Evolutionary conservation across 2,329 filamentous ascomycete species (phyloP), one percentile per base, ranked within the genome.

Genomic region (Chrysosporium queenslandicum): DNA sequence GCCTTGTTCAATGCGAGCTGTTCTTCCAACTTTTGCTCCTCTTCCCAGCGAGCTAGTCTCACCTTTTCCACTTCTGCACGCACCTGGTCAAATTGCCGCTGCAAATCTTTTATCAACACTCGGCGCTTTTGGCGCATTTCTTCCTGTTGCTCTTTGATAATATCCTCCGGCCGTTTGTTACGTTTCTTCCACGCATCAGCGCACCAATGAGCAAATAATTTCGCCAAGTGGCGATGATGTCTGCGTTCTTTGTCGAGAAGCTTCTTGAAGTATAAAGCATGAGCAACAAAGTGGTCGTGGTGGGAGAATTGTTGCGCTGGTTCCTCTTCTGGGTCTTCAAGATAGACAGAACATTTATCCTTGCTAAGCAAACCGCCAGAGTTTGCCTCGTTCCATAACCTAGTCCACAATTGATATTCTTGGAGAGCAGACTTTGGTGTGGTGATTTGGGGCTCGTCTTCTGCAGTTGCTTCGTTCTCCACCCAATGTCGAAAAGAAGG

Each of bases 221-320:
- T 94, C 1, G 91, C 91, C 2, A 78, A 75, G n/a, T 79, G 75
- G 32, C 81, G 81, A 67, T 97, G 91, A 11, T 83, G 77, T 57
- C 80, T 80, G 59, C 89, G 86, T 66, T 98, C 92, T 53, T 81
- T 79, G 2, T 83, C 70, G 71, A 97, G 80, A 32, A 97, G 75
- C 61, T 82, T 86, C 45, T 87, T 82, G 60, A 97, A 91, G 60
- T 90, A 85, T 11, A 84, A 64, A 54, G 86, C 83, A 56, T 94
- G 90, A 43, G 83, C 83, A 42, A 86, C 75, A 50, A 97, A 76
- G 64, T 97, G 87, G 63, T 97, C 90, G 63, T 81, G 79, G 59
- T 94, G 89, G n/a, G 85, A 82, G 74, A 87, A 97, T 62, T 92
- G 87, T 49, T 79, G 77, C 0, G 81, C 79, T 0, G 86, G 86